Percentiles rank a stretch among this genome's conserved stretches.
Evolutionary conservation across 805 yeast genomes (phyloP).

Genomic region (Pichia pseudocactophila): DNA sequence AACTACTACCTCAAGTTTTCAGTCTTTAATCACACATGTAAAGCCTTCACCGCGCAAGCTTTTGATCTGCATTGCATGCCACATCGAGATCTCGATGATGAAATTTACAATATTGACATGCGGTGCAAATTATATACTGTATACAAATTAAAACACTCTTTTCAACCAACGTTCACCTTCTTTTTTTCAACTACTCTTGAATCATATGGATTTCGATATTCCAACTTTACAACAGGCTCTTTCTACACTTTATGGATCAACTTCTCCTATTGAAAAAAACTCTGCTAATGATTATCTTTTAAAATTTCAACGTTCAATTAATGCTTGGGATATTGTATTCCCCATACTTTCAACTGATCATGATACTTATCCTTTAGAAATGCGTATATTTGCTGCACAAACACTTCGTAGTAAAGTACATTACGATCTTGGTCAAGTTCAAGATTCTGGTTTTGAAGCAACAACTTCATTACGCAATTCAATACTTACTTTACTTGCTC

Average conservation of each 20-base stretch:
- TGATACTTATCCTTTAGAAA: slow-evolving; percentile 33
- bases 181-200: not conserved
- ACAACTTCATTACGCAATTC: no score
- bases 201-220: not conserved
- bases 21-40: no score
- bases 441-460: slow-evolving; percentile 20
- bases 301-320: slow-evolving; percentile 69
- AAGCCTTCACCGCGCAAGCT: no score
- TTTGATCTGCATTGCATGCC: no score
- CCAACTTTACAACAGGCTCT: slow-evolving; percentile 35
- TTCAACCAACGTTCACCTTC: no score
- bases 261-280: slow-evolving; percentile 30
- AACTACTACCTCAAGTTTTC: no score
- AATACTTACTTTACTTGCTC: slow-evolving; percentile 42
- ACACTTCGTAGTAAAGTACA: slow-evolving; percentile 79
- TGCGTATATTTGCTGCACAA: slow-evolving; percentile 82
- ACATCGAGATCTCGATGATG: no score
- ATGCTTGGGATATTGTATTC: slow-evolving; percentile 73
- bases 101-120: no score
- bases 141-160: no score
- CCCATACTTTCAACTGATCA: slow-evolving; percentile 33
- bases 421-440: slow-evolving; percentile 76
- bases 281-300: slow-evolving; percentile 54
- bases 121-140: no score
- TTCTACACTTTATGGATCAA: slow-evolving; percentile 33